Conservation (phyloP, 75 land plant species). For the Isoetes taiwanensis region DNA sequence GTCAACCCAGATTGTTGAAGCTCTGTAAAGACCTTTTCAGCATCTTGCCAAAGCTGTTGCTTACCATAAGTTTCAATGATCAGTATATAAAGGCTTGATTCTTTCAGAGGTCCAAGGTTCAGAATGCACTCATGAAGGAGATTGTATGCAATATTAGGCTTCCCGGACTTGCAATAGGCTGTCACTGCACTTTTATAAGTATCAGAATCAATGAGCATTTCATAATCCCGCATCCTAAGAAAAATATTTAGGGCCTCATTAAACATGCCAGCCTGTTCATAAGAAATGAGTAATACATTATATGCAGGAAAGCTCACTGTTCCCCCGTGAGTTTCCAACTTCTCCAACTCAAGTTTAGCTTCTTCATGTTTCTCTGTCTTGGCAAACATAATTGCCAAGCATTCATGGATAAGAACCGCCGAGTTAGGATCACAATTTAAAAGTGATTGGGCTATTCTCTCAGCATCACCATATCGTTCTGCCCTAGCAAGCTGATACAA, state of each 20-base stretch:
- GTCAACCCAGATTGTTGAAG: conserved; percentile 17
- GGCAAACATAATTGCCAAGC: conserved; percentile 37
- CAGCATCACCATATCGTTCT: conserved; percentile 36
- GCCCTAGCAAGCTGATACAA: conserved; percentile 31
- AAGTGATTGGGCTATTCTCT: conserved; percentile 20
- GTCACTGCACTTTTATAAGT: conserved; percentile 22
- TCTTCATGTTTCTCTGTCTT: conserved; percentile 28
- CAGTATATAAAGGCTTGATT: conserved; percentile 21
- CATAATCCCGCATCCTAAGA: conserved; percentile 46
- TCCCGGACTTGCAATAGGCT: conserved; percentile 43
- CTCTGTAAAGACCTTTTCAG: conserved; percentile 52
- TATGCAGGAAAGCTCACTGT: conserved; percentile 16
- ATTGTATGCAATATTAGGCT: conserved; percentile 49
- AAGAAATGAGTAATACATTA: conserved; percentile 38
- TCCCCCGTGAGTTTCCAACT: conserved; percentile 1
- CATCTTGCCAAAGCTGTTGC: conserved; percentile 43
- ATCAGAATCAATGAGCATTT: conserved; percentile 24
- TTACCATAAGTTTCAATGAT: conserved; percentile 57
- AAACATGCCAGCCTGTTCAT: conserved; percentile 30
- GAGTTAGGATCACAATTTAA: conserved; percentile 15
- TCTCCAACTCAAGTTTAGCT: conserved; percentile 47
- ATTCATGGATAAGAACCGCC: conserved; percentile 22
- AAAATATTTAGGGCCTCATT: conserved; percentile 43
- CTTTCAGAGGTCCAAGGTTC: conserved; percentile 14
- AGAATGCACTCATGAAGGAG: conserved; percentile 23